Evolutionary conservation across 192 early-diverging fungal species (phyloP).

Genomic region (Neocallimastix lanati): DNA sequence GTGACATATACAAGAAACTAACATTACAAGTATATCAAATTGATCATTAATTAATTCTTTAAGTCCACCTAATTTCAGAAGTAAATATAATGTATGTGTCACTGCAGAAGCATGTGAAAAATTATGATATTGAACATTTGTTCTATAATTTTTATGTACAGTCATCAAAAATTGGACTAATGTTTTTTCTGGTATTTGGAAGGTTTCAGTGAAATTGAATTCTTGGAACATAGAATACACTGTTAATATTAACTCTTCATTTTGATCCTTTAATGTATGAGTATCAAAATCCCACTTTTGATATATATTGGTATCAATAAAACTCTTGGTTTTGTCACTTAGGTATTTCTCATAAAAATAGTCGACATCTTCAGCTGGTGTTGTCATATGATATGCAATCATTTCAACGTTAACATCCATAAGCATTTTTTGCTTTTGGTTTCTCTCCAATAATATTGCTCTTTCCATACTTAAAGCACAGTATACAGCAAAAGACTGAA

Average conservation of each 20-base stretch:
- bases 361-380: constrained; percentile 7
- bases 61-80: constrained; percentile 4
- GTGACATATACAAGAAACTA: constrained; percentile 21
- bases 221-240: constrained; percentile 13
- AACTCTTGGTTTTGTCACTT: background rate
- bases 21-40: constrained; percentile 20
- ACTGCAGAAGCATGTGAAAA: constrained; percentile 23
- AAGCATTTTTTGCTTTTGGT: constrained; percentile 7
- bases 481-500: constrained; percentile 18
- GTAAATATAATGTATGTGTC: constrained; percentile 12
- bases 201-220: constrained; percentile 8
- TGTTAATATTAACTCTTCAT: constrained; percentile 14
- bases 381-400: constrained; percentile 19
- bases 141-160: constrained; percentile 21
- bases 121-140: constrained; percentile 21
- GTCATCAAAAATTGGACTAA: constrained; percentile 15
- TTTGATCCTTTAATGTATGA: constrained; percentile 1
- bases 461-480: constrained; percentile 20
- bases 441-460: constrained; percentile 11
- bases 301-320: background rate
- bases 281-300: constrained; percentile 1
- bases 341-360: constrained; percentile 1
- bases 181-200: constrained; percentile 11
- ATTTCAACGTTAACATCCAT: constrained; percentile 18
- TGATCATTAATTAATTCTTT: constrained; percentile 2